Evolutionary conservation across 805 yeast species (phyloP).

Genomic region (Wickerhamiella nectarea): DNA sequence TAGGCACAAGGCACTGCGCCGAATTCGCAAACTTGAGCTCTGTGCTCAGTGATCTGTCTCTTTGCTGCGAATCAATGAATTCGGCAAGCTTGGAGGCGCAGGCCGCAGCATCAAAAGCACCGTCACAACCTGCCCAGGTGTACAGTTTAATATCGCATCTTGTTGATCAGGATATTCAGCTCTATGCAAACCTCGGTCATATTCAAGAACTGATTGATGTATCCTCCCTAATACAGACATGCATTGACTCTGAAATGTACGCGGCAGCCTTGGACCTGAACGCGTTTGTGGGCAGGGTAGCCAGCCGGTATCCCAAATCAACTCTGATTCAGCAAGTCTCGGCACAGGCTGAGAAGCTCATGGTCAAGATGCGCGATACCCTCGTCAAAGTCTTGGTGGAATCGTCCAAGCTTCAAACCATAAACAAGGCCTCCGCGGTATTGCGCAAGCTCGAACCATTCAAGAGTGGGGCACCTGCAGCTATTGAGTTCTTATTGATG

Average conservation of each 20-base stretch:
- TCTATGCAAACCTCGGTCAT: conserved; percentile 42
- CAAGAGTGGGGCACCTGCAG: conserved; percentile 19
- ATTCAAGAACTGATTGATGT: conserved; percentile 68
- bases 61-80: neutral
- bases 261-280: conserved; percentile 81
- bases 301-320: conserved; percentile 53
- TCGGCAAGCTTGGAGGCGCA: neutral
- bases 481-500: conserved; percentile 44
- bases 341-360: conserved; percentile 35
- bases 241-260: conserved; percentile 75
- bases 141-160: conserved; percentile 13
- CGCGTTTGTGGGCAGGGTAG: conserved; percentile 53
- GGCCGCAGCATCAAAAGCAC: conserved; percentile 15
- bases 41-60: conserved; percentile 12
- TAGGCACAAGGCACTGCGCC: conserved; percentile 12
- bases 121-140: conserved; percentile 15
- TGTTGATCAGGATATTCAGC: conserved; percentile 32
- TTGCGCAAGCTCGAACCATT: conserved; percentile 41
- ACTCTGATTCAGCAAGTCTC: conserved; percentile 40
- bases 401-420: conserved; percentile 62
- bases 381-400: conserved; percentile 57
- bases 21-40: conserved; percentile 13
- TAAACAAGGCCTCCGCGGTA: conserved; percentile 66
- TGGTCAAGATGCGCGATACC: conserved; percentile 54
- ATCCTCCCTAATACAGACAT: conserved; percentile 70